Base-by-base conservation (phyloP, 352 stramenopile species). In the Pythium myriotylum region DNA sequence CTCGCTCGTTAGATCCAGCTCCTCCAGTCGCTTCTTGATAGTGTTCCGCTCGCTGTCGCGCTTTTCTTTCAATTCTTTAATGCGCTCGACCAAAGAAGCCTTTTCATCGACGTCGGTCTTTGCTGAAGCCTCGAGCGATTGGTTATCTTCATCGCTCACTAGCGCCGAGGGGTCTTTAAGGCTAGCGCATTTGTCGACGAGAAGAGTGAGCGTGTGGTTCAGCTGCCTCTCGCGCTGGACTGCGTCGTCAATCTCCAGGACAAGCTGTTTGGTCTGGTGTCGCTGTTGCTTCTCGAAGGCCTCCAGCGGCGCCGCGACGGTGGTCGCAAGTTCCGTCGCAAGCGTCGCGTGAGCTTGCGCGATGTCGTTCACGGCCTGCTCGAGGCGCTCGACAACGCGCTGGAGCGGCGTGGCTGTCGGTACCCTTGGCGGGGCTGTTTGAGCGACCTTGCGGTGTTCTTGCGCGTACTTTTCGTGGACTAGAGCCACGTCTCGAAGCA, bases 231-330 rank as follows among this genome's bases (percentile, higher is more conserved):
- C 76, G 19, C 66, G 74, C 48, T 82, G 63, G 8, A 83, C 32
- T 2, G 72, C 67, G 20, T 77, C 65, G 14, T 78, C 65, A 19
- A 88, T 70, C 54, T 86, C 78, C 4, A 50, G 62, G 0, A 85
- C 59, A 42, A 88, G 26, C 35, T 81, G 70, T 35, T 67, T 70
- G 9, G 65, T 70, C 32, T 84, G 76, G 47, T 68, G 53, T 10
- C 52, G 54, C 48, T 88, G 72, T 49, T 81, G 69, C 17, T 52
- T 53, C 22, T 67, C 59, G 35, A 86, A 75, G 3, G 32, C 46
- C 56, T 82, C 69, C 4, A 86, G 49, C 24, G 72, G 69, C 14
- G 37, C 43, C 5, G 76, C 51, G 20, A 83, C 72, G 16, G 62
- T 41, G 12, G 32, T 48, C 1, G n/a, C 22, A n/a, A 86, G 51